These are phyloP conservation scores for Solanum habrochaites DNA, from an alignment of 257 asterid species.

Conservation along the genomic window DNA sequence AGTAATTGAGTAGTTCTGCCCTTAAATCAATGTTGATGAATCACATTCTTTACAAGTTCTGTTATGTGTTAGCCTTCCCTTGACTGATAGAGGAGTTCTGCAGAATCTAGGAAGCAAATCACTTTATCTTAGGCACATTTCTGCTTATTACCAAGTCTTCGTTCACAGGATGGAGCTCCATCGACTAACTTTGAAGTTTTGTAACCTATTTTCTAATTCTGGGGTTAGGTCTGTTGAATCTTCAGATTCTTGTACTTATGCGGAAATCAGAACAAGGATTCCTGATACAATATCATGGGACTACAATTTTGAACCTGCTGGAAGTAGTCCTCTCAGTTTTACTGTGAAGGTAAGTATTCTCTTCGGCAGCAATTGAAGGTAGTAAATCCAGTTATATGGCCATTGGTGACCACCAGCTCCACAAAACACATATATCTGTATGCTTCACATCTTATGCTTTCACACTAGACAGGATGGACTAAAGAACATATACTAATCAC, in stretches of 20 bases:
- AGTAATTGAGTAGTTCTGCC: background rate
- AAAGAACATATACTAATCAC: background rate
- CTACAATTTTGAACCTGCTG: conserved; percentile 92
- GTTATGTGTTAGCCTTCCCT: background rate
- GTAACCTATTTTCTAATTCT: background rate
- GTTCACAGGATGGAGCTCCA: background rate
- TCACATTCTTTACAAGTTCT: background rate
- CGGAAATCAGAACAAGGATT: conserved; percentile 84
- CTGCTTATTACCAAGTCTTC: background rate
- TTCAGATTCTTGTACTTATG: conserved; percentile 67
- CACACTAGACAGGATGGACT: background rate
- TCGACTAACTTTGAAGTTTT: background rate
- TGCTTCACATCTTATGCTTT: background rate
- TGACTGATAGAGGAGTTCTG: background rate
- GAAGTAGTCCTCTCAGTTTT: conserved; percentile 76
- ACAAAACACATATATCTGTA: background rate
- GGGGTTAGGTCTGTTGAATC: conserved; percentile 73
- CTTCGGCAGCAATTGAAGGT: background rate
- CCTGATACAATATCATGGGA: conserved; percentile 98
- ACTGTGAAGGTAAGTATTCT: conserved; percentile 63
- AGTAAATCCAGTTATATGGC: background rate
- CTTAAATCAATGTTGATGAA: background rate
- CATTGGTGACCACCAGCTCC: background rate
- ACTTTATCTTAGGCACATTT: background rate
- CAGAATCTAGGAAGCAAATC: background rate